These are phyloP conservation scores for Pseudognaphalium luteoalbum DNA, from an alignment of 129 eudicot species.

Conservation along the genomic window DNA sequence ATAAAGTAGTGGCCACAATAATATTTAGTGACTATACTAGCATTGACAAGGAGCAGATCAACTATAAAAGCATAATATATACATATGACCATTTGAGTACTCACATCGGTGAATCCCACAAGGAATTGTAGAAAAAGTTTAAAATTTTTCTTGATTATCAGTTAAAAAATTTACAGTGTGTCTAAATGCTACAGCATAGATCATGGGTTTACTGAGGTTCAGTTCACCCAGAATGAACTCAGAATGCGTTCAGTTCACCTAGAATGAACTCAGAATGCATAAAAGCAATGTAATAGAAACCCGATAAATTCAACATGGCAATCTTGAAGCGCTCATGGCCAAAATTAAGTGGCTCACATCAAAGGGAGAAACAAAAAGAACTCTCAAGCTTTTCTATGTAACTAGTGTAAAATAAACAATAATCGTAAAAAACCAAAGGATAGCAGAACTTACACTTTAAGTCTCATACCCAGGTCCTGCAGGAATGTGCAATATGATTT, in stretches of 20 bases:
- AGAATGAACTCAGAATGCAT: neutral
- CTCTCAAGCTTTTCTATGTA: neutral
- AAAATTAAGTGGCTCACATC: neutral
- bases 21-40: neutral
- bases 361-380: neutral
- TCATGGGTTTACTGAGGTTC: neutral
- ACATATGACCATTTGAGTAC: neutral
- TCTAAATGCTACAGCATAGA: neutral
- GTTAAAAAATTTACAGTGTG: neutral
- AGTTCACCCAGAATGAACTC: neutral
- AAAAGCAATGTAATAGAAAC: neutral
- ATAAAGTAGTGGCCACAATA: neutral
- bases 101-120: neutral
- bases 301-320: neutral
- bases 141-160: neutral
- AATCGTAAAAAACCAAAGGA: slow-evolving; percentile 6
- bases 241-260: too few relatives aligned
- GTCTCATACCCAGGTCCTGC: slow-evolving; percentile 68
- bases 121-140: neutral
- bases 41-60: neutral
- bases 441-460: slow-evolving; percentile 51
- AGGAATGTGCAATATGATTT: slow-evolving; percentile 63
- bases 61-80: neutral
- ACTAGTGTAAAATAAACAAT: neutral
- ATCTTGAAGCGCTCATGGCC: slow-evolving; percentile 2